Evolutionary conservation across 2,329 filamentous ascomycete genomes (phyloP).

Genomic region (Penicillium sp.): DNA sequence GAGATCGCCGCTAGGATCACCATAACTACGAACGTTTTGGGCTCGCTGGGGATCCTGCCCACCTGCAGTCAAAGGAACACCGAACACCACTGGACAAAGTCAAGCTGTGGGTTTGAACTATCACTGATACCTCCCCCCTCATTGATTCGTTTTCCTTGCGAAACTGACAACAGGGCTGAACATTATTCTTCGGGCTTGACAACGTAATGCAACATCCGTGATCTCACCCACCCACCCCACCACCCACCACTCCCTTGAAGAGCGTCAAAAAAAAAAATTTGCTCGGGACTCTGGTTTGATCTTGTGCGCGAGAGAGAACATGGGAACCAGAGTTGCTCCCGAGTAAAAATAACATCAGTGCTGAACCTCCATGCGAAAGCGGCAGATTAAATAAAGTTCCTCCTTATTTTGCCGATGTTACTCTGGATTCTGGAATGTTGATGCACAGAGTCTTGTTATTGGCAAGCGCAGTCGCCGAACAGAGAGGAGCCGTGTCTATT

Average conservation of each 20-base stretch:
- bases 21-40: constrained; percentile 23
- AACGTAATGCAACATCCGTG: not conserved
- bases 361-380: not conserved
- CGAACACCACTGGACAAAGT: not conserved
- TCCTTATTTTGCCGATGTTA: not conserved
- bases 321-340: not conserved
- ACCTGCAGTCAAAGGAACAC: not conserved
- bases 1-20: constrained; percentile 41
- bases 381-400: not conserved
- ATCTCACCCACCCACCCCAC: too few species aligned
- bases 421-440: not conserved
- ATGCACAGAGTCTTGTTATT: not conserved
- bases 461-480: not conserved
- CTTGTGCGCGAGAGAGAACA: not conserved
- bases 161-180: not conserved
- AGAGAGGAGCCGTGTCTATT: not conserved
- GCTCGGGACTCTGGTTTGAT: not conserved
- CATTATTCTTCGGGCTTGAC: not conserved
- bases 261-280: not conserved
- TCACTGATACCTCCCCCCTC: not conserved
- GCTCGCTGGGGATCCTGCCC: constrained; percentile 3
- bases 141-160: not conserved
- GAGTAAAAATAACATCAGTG: not conserved
- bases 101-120: not conserved
- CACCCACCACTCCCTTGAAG: not conserved